phyloP scores from a whole-genome alignment of 2,329 filamentous ascomycete species.

The Beauveria rudraprayagi region DNA sequence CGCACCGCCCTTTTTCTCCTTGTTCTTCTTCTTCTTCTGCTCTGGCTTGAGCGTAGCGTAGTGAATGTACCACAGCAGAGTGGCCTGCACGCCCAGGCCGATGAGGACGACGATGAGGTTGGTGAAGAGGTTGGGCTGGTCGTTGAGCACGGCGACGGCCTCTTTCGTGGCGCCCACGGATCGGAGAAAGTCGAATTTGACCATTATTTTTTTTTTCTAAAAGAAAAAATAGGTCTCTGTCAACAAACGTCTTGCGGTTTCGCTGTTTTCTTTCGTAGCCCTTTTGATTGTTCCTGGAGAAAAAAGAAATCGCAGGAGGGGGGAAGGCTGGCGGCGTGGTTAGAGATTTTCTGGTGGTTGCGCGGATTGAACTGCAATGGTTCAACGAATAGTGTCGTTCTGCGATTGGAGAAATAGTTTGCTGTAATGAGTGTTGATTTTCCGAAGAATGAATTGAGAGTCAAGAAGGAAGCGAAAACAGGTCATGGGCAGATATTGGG shows the following conservation, averaged over 20 bases:
- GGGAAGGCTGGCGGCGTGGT: too few relatives aligned
- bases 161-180: constrained; percentile 49
- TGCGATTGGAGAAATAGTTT: not conserved
- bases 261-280: too few relatives aligned
- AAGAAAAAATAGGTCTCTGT: not conserved
- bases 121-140: constrained; percentile 52
- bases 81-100: constrained; percentile 36
- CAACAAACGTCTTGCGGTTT: not conserved
- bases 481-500: constrained; percentile 9
- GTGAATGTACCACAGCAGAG: constrained; percentile 51
- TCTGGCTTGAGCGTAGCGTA: constrained; percentile 53
- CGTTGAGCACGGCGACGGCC: constrained; percentile 52
- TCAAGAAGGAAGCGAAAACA: not conserved
- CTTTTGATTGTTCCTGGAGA: too few relatives aligned
- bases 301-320: too few relatives aligned
- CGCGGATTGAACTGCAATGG: not conserved
- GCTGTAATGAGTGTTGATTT: not conserved
- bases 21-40: constrained; percentile 41
- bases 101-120: constrained; percentile 48
- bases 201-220: constrained; percentile 26
- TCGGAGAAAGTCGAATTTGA: constrained; percentile 49
- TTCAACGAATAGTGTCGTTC: not conserved
- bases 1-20: constrained; percentile 29
- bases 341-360: not conserved
- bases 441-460: not conserved